Percentiles rank a stretch among this genome's conserved stretches.
Evolutionary conservation across 768 basidiomycete genomes (phyloP).

Genomic region (Cubamyces sp.): DNA sequence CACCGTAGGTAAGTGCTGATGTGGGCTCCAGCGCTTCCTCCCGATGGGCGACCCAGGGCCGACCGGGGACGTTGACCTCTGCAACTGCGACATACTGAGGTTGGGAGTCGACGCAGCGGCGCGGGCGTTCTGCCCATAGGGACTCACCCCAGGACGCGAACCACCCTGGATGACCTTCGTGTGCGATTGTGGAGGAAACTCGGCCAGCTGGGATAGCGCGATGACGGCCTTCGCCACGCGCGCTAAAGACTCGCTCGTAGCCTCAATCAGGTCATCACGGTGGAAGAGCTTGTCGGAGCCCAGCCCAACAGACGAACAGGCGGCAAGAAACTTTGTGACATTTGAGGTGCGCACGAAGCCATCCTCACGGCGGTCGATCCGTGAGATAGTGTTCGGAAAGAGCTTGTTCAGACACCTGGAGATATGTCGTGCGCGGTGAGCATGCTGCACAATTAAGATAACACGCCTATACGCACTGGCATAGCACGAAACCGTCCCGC

Average conservation of each 20-base stretch:
- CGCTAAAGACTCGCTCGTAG: slow-evolving; percentile 60
- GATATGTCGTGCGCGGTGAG: background rate
- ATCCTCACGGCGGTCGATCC: slow-evolving; percentile 69
- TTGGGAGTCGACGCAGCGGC: slow-evolving; percentile 69
- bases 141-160: slow-evolving; percentile 17
- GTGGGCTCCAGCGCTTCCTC: slow-evolving; percentile 55
- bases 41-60: slow-evolving; percentile 39
- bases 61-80: slow-evolving; percentile 42
- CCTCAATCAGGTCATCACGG: slow-evolving; percentile 68
- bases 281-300: slow-evolving; percentile 66
- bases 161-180: slow-evolving; percentile 50
- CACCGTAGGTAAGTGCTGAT: slow-evolving; percentile 52
- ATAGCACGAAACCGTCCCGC: slow-evolving; percentile 84
- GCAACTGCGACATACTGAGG: slow-evolving; percentile 39
- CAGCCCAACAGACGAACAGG: slow-evolving; percentile 70
- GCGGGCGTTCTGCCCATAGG: slow-evolving; percentile 44
- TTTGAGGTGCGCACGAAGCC: slow-evolving; percentile 70
- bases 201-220: slow-evolving; percentile 65
- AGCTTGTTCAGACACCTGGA: slow-evolving; percentile 80
- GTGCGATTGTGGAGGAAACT: slow-evolving; percentile 51
- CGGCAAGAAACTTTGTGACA: slow-evolving; percentile 76
- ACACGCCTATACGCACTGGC: slow-evolving; percentile 68
- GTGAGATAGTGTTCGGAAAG: slow-evolving; percentile 59
- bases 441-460: background rate
- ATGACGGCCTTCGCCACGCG: slow-evolving; percentile 79